Conservation (phyloP, 108 stramenopile species). For the Hondaea fermentalgiana region DNA sequence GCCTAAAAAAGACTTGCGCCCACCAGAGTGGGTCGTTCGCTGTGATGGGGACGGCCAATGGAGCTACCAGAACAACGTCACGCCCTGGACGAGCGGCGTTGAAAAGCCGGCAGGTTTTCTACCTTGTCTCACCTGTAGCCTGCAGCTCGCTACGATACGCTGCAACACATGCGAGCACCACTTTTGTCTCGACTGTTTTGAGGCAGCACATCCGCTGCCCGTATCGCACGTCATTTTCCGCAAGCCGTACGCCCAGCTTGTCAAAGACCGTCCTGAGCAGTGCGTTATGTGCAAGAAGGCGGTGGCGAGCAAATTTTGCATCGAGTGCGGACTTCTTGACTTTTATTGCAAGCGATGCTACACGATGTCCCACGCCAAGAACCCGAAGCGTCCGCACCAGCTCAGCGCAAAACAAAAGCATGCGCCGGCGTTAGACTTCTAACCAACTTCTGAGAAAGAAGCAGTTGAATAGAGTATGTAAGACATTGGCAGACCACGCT, state of each 20-base stretch:
- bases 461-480: no score
- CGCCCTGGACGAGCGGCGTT: background rate
- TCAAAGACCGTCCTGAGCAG: background rate
- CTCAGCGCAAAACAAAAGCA: background rate
- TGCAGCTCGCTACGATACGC: background rate
- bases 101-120: background rate
- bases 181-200: constrained; percentile 9
- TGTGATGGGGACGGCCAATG: background rate
- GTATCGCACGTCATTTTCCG: background rate
- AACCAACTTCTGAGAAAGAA: background rate
- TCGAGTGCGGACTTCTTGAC: background rate
- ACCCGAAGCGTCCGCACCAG: background rate
- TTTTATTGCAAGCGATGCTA: background rate
- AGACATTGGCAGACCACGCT: no score
- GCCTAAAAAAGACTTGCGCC: background rate
- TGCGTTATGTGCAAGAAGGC: background rate
- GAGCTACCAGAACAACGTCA: background rate
- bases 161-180: background rate
- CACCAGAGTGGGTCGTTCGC: background rate
- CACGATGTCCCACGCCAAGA: background rate
- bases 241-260: background rate
- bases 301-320: background rate
- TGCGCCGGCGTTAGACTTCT: background rate
- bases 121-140: background rate
- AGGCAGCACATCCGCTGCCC: background rate